Evolutionary conservation across 2,329 filamentous ascomycete species (phyloP), one percentile per base, ranked within the genome.

Genomic region (Ramichloridium luteum): DNA sequence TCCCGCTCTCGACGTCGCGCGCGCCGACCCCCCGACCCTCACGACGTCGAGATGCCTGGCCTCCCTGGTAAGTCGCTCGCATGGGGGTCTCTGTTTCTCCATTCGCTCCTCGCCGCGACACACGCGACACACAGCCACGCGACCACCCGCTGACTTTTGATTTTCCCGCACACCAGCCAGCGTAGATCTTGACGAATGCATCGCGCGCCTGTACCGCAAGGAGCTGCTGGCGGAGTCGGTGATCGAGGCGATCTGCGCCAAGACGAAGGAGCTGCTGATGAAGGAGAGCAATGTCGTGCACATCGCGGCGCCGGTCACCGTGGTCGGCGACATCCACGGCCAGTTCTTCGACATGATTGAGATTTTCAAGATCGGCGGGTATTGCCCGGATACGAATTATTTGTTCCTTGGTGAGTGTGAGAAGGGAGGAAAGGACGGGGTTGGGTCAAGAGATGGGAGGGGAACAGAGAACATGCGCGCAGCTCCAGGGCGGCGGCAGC

Each of bases 271-370:
- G 66, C 70, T 98, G 48, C 72, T 98, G 47, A 98, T 98, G 90
- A 88, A 92, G 56, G 90, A 98, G 74, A 96, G 88, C 72, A 98
- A 98, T 62, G 90, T 98, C 41, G 90, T 98, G 38, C 90, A 98
- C 58, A 92, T 98, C 41, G 76, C 77, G 48, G 86, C 90, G 17
- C 90, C 90, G 2, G 84, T 98, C 37, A 98, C 90, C 11, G 90
- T 98, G 6, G 90, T 98, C 23, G 90, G 90, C 45, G 90, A 98
- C 57, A 98, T 98, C 46, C 90, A 98, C 59, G 90, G 90, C 37
- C 90, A 98, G 60, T 98, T 98, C 64, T 96, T 88, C 60, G 90
- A 98, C 59, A 75, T 98, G 63, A 90, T 98, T 45, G 90, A 98
- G 68, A 96, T 98, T 46, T 98, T 98, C 64, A 85, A 85, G 60